phyloP scores from a whole-genome alignment of 2,329 filamentous ascomycete species.

The Podosphaera fusca region DNA sequence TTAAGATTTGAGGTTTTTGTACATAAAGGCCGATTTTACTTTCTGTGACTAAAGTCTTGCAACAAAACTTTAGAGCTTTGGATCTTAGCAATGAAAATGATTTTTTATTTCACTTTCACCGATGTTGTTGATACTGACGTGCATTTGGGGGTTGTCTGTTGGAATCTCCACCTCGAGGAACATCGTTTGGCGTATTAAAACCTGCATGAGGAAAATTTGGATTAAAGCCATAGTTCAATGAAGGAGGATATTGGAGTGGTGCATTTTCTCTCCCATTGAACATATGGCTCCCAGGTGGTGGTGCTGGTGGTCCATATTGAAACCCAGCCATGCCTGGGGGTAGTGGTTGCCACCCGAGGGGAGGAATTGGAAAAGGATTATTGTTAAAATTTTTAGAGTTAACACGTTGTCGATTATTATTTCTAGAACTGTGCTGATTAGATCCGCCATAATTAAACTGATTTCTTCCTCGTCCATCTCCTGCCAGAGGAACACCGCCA shows the following conservation, averaged over 20 bases:
- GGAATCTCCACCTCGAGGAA: slow-evolving; percentile 5
- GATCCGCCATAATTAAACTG: slow-evolving; percentile 29
- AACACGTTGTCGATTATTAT: slow-evolving; percentile 7
- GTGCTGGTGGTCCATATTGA: slow-evolving; percentile 23
- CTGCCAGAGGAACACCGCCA: slow-evolving; percentile 39
- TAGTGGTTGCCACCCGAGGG: slow-evolving; percentile 20
- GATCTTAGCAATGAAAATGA: no score
- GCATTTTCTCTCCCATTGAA: slow-evolving; percentile 7
- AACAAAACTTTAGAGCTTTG: no score
- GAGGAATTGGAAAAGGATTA: slow-evolving; percentile 10
- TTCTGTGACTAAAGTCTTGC: no score
- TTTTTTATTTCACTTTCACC: neutral
- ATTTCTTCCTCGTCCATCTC: slow-evolving; percentile 23
- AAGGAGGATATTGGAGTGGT: slow-evolving; percentile 9
- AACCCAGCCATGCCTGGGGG: slow-evolving; percentile 23
- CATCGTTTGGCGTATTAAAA: slow-evolving; percentile 6
- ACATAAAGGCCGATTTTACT: no score
- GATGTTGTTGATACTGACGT: neutral
- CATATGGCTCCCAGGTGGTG: slow-evolving; percentile 17
- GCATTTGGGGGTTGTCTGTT: neutral
- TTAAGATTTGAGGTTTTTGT: no score
- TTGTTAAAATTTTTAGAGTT: slow-evolving; percentile 8
- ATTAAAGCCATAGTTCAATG: slow-evolving; percentile 5
- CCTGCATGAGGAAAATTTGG: slow-evolving; percentile 4
- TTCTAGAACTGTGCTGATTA: slow-evolving; percentile 5